Base-by-base conservation (phyloP, 1,139 yeast species). In the Kurtzmaniella natalensis region DNA sequence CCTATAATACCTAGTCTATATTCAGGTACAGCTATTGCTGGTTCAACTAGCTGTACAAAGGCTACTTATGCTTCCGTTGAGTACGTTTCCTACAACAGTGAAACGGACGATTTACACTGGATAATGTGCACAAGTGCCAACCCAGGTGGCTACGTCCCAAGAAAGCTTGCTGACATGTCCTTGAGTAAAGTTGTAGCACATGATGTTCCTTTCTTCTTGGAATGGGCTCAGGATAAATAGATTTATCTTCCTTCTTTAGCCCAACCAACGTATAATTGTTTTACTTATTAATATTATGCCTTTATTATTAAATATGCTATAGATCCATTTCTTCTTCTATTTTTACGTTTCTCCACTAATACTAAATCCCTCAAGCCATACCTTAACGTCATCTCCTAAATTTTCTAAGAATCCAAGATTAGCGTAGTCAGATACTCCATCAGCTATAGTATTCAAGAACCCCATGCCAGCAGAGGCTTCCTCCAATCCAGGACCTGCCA, bases 101-200 rank as follows among this genome's bases (percentile, higher is more conserved):
- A 54, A 8, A 57, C 62, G 13, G 57, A 62, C 27, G 45, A 55
- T 10, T 62, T 78, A 14, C 62, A 63, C 27, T 82, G 94, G 94
- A 48, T 59, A 6, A 78, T 81, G 86, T 73, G 77, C 13, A 74
- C 78, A 10, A 62, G 76, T 31, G 75, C 85, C 36, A 78, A 73
- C 37, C 81, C 88, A 1, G 77, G 81, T 18, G 94, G 94, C 0
- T 59, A 53, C 37, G 66, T 82, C 3, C 92, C 92, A 1, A 59
- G 70, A 28, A 80, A 81, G 76, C 37, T 82, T 16, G 81, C 80
- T 37, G 72, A 75, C 41, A 51, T 68, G 36, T 61, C 75, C 30
- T 69, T 81, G 35, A 71, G 78, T 2, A 64, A 67, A 14, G 80
- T 78, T 9, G 73, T 82, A 24, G 76, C 81, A 1, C 71, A 73